A percentile compares a stretch with the other conserved stretches of the same genome.
Conservation (phyloP, 208 protist genomes). For the Entamoeba dispar region DNA sequence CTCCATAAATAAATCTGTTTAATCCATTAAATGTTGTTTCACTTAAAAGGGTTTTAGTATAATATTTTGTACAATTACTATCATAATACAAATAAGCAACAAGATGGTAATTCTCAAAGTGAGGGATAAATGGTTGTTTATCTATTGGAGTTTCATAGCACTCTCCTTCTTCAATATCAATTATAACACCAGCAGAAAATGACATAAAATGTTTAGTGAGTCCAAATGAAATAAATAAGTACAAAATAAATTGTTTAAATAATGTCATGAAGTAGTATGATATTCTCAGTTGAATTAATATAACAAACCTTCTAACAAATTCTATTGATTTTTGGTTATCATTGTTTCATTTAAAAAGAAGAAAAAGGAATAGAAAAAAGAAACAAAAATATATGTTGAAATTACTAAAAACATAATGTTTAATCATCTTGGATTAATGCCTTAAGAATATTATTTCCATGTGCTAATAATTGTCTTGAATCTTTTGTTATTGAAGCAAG, state of each 20-base stretch:
- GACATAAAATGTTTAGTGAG: no score
- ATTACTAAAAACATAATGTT: no score
- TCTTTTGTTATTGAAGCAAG: background rate
- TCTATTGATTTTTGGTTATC: no score
- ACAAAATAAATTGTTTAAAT: no score
- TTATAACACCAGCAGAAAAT: background rate
- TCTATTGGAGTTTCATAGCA: background rate
- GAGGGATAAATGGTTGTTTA: background rate
- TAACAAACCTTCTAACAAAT: no score
- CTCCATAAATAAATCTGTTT: background rate
- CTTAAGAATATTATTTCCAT: background rate
- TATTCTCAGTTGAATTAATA: no score
- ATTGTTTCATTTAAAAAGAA: no score
- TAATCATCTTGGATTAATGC: background rate
- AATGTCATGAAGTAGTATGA: no score
- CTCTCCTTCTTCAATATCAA: background rate
- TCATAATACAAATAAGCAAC: background rate
- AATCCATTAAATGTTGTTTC: background rate
- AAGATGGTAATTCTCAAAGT: background rate
- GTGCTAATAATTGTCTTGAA: background rate
- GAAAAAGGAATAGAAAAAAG: no score
- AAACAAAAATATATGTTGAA: no score
- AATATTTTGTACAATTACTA: background rate
- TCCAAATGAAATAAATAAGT: no score
- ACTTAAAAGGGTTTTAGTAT: background rate